A percentile compares a stretch with the other conserved stretches of the same genome.
These are phyloP conservation scores for Quercus wislizeni DNA, from an alignment of 306 rosid species.

Conservation along the genomic window DNA sequence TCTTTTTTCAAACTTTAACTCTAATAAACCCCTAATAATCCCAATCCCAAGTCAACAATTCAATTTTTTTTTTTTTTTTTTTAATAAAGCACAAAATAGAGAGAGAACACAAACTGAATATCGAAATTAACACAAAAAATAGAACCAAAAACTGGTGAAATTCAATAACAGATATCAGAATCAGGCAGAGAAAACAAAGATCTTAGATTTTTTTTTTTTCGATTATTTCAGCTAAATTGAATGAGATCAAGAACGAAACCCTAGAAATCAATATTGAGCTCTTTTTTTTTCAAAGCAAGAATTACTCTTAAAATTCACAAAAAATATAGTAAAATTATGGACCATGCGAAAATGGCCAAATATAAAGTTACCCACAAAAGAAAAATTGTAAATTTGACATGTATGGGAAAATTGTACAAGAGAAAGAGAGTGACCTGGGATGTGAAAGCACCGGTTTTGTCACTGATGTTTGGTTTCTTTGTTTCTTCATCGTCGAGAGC, in stretches of 20 bases:
- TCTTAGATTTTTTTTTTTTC: slow-evolving; percentile 2
- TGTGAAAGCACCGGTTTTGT: too few species aligned
- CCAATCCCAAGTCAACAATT: background rate
- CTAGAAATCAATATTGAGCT: too few species aligned
- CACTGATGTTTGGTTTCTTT: too few species aligned
- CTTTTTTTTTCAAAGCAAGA: too few species aligned
- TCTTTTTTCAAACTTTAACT: background rate
- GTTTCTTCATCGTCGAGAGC: too few species aligned
- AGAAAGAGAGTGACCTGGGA: too few species aligned
- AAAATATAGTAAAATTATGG: background rate
- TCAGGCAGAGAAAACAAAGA: background rate
- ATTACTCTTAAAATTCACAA: too few species aligned
- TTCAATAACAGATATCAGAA: background rate
- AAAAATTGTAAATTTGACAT: background rate
- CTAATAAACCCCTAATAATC: slow-evolving; percentile 22
- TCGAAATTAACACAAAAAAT: slow-evolving; percentile 12
- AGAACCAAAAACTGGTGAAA: background rate
- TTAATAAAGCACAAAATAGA: background rate
- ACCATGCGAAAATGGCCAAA: background rate
- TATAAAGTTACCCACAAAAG: background rate
- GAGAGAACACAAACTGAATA: background rate
- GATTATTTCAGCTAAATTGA: too few species aligned
- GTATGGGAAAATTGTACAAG: too few species aligned
- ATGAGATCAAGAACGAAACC: too few species aligned
- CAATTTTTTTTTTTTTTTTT: background rate